Evolutionary conservation across 2,329 filamentous ascomycete genomes (phyloP), one percentile per base, ranked within the genome.

Genomic region (Cryphonectria japonica): DNA sequence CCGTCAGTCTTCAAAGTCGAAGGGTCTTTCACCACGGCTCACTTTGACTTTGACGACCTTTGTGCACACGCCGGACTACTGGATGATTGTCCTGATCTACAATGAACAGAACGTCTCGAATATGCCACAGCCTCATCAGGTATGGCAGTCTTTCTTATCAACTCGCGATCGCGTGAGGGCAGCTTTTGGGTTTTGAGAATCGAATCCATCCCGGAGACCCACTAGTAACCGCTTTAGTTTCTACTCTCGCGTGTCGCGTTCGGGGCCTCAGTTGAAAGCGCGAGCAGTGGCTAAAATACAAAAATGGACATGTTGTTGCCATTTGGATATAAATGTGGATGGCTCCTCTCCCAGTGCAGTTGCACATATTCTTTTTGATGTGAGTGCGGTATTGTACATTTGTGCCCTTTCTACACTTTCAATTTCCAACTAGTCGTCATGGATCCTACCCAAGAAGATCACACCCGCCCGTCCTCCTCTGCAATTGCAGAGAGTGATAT

Each of bases 401-500:
- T 34, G 26, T 59, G 34, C 32, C 32, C 7, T 14, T n/a, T 52
- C 52, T 19, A 26, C 64, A 37, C 11, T 29, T 61, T 69, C 41
- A n/a, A 11, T 69, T 34, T 29, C 41, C 50, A 57, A 37, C 34
- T 43, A 26, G 26, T 37, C 32, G 60, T 52, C 16, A 72, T 72
- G 70, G 67, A 68, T 57, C 67, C 39, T 37, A 63, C 14, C 41
- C 34, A 57, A 54, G 61, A 64, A 50, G 22, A 64, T n/a, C 34
- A 43, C 9, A 43, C 37, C 37, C 39, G 61, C 22, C 65, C 57
- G 39, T 70, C 65, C 59, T 63, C 67, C 9, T 41, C 71, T 43
- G 70, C 71, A 16, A 39, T 66, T 37, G 66, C 62, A 6, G 71
- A 59, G 13, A 69, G 66, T 66, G 57, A 60, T 26, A 60, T 22